Conservation (phyloP, 2,329 filamentous ascomycete species). For the Aureobasidium namibiae region DNA sequence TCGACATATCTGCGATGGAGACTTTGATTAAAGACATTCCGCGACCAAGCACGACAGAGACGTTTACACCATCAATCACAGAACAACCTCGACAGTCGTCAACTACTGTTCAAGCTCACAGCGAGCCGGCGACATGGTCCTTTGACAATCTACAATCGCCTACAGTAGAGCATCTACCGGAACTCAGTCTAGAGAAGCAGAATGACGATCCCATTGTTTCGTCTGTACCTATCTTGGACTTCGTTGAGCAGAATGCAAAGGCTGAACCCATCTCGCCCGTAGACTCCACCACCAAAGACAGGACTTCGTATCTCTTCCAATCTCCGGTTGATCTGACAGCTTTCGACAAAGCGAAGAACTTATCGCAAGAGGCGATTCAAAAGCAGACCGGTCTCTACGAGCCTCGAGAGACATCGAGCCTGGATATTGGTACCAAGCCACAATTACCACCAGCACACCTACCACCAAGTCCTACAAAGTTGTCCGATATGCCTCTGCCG, state of each 20-base stretch:
- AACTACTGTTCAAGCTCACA: background rate
- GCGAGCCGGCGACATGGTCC: slow-evolving; percentile 5
- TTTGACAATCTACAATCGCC: background rate
- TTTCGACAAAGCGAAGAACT: background rate
- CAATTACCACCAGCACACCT: background rate
- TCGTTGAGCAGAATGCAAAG: background rate
- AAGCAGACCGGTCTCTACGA: background rate
- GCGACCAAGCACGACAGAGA: background rate
- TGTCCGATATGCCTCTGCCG: background rate
- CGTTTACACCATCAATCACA: background rate
- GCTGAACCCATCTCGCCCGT: slow-evolving; percentile 27
- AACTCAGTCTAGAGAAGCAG: background rate
- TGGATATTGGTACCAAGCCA: background rate
- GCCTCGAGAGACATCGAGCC: background rate
- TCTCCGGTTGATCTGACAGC: slow-evolving; percentile 27
- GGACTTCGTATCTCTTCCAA: slow-evolving; percentile 39
- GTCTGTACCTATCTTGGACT: background rate
- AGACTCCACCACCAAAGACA: slow-evolving; percentile 37
- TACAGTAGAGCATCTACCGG: background rate
- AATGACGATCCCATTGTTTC: background rate
- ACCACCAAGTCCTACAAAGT: background rate
- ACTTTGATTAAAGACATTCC: background rate
- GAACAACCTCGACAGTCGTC: background rate
- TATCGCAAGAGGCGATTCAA: too few relatives aligned
- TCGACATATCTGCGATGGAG: background rate